Evolutionary conservation across 768 basidiomycete genomes (phyloP).

Genomic region (Suillus weaverae): DNA sequence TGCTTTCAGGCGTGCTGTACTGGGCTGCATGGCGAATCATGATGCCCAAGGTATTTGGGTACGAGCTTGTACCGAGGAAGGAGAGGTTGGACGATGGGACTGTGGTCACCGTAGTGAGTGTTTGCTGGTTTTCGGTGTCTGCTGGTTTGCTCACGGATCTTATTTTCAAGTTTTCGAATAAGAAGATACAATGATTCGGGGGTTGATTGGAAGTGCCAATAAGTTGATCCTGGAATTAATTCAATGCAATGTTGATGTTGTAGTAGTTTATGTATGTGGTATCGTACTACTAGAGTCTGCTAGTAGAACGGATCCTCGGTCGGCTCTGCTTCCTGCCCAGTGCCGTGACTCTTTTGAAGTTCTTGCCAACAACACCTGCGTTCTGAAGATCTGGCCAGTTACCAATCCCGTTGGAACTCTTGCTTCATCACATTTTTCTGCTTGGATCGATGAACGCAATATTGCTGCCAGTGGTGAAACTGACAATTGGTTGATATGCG

Average conservation of each 20-base stretch:
- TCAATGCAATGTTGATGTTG: not conserved
- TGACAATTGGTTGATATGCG: not conserved
- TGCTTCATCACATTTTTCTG: not conserved
- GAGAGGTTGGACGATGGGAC: conserved; percentile 52
- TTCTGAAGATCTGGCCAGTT: not conserved
- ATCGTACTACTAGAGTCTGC: not conserved
- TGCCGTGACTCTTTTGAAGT: not conserved
- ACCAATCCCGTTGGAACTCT: not conserved
- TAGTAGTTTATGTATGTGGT: not conserved
- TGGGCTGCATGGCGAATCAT: conserved; percentile 56
- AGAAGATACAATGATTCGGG: not conserved
- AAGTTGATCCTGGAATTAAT: not conserved
- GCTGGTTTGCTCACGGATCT: not conserved
- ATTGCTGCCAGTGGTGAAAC: not conserved
- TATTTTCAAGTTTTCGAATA: conserved; percentile 8
- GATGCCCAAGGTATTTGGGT: conserved; percentile 49
- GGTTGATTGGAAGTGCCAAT: not conserved
- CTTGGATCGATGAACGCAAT: not conserved
- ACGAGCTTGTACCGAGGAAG: conserved; percentile 49
- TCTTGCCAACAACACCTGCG: not conserved
- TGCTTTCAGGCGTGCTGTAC: conserved; percentile 48
- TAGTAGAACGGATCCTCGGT: not conserved
- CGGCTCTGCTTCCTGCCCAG: not conserved
- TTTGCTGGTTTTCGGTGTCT: not conserved
- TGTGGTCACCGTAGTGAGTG: conserved; percentile 51